Evolutionary conservation across 139 green algal species (phyloP), one percentile per base, ranked within the genome.

Genomic region (Micractinium sp.): DNA sequence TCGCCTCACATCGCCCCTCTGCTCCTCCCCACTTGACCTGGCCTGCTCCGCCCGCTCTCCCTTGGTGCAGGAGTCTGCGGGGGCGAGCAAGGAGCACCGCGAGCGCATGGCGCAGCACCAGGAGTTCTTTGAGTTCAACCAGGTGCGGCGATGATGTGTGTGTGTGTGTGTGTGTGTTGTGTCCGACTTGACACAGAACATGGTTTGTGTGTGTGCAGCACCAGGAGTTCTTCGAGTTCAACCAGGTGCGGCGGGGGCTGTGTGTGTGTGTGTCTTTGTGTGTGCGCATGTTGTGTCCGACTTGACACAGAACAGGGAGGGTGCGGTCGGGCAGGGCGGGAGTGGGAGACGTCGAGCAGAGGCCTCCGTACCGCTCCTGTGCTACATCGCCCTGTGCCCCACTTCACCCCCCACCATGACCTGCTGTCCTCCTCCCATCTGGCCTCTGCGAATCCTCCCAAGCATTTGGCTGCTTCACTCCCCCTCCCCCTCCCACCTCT

Each of bases 71-170:
- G 41, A 80, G 74, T 41, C 74, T 53, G 81, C 53, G 23, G 76
- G 85, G 20, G 77, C 69, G 29, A 75, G 47, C 47, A 89, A 66
- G 80, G 35, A 35, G 39, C 27, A 36, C 31, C 20, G 15, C 3
- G 67, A 89, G 81, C 71, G 63, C 22, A 35, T 89, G 38, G 87
- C 90, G 77, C 86, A 93, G 63, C 90, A 94, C 67, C 91, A 95
- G 76, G 85, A 90, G 53, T 99, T 99, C 89, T 99, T 99, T 80
- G 97, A 99, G 94, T 99, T 98, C 91, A 94, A 97, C 85, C 96
- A 98, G 94, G 95, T 56, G 47, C 47, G 47, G 82, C 77, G 67
- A 33, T 87, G 80, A n/a, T 33, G n/a, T n/a, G n/a, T n/a, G n/a
- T n/a, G n/a, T n/a, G n/a, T n/a, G n/a, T n/a, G n/a, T n/a, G n/a